phyloP scores from a whole-genome alignment of 2,329 filamentous ascomycete genomes.

The Colletotrichum salicis region DNA sequence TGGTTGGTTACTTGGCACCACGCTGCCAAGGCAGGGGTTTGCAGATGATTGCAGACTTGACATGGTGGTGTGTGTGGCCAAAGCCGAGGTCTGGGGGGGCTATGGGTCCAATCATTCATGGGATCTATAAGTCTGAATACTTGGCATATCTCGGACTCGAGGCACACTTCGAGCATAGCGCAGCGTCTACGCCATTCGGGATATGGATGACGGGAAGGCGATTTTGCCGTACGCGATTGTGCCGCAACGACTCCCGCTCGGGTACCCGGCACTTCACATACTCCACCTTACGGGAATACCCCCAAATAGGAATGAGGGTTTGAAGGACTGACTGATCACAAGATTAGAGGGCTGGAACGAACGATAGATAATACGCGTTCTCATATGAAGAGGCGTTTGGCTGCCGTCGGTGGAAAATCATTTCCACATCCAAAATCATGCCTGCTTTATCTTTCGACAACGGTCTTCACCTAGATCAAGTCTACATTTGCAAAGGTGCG shows the following conservation, averaged over 20 bases:
- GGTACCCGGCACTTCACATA: not conserved
- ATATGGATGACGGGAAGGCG: not conserved
- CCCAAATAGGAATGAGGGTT: not conserved
- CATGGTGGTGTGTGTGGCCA: not conserved
- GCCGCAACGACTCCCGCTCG: not conserved
- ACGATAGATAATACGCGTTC: not conserved
- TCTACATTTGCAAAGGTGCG: no score
- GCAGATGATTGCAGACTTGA: not conserved
- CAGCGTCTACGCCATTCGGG: not conserved
- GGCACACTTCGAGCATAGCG: not conserved
- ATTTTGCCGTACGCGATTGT: not conserved
- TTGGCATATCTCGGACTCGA: not conserved
- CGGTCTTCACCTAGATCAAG: no score
- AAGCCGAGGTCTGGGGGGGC: not conserved
- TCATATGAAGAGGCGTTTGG: not conserved
- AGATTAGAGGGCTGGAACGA: not conserved
- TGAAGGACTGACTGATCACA: not conserved
- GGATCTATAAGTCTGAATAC: not conserved
- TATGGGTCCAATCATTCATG: not conserved
- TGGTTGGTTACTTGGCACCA: constrained; percentile 2
- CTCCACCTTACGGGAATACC: not conserved
- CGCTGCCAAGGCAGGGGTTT: constrained; percentile 11
- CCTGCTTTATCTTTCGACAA: not conserved
- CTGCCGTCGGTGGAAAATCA: not conserved
- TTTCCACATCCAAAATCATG: not conserved